Percentiles rank a stretch among this genome's conserved stretches.
These are phyloP conservation scores for Neonothopanus nambi DNA, from an alignment of 1,284 basidiomycete species.

Conservation along the genomic window DNA sequence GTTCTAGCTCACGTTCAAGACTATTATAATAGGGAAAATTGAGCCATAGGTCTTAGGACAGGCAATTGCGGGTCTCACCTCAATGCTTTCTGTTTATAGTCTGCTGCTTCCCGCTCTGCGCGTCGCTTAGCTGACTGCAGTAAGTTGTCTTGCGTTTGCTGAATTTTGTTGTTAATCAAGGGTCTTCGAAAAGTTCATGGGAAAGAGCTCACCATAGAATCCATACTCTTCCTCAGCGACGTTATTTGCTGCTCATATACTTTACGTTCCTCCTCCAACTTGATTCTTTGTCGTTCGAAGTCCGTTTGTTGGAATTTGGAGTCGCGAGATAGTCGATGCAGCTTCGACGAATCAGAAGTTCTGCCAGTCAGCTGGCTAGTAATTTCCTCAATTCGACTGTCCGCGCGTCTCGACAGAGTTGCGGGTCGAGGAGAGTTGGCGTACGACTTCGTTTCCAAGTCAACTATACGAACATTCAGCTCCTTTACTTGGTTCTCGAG, in stretches of 20 bases:
- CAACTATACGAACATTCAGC: constrained; percentile 76
- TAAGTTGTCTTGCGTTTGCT: constrained; percentile 74
- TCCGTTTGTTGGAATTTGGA: constrained; percentile 57
- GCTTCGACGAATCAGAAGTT: constrained; percentile 22
- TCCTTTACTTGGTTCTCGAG: constrained; percentile 85
- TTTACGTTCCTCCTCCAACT: constrained; percentile 66
- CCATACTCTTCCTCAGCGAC: constrained; percentile 57
- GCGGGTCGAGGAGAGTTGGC: constrained; percentile 61
- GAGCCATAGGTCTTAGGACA: constrained; percentile 3
- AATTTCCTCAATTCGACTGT: constrained; percentile 73
- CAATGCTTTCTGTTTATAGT: constrained; percentile 69
- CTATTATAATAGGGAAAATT: constrained; percentile 34
- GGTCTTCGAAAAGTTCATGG: not conserved
- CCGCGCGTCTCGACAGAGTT: constrained; percentile 55
- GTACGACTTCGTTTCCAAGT: constrained; percentile 79
- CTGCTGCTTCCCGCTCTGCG: constrained; percentile 72
- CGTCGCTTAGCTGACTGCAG: constrained; percentile 72
- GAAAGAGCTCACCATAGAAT: constrained; percentile 47
- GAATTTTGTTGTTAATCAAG: not conserved
- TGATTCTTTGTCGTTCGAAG: constrained; percentile 56
- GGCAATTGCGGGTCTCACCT: constrained; percentile 54
- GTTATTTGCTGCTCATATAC: constrained; percentile 58
- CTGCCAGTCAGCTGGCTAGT: constrained; percentile 58
- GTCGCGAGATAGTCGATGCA: constrained; percentile 48
- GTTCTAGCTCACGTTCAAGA: constrained; percentile 69